These are phyloP conservation scores for Picea sitchensis DNA, from an alignment of 75 land plant genomes.

Conservation along the genomic window DNA sequence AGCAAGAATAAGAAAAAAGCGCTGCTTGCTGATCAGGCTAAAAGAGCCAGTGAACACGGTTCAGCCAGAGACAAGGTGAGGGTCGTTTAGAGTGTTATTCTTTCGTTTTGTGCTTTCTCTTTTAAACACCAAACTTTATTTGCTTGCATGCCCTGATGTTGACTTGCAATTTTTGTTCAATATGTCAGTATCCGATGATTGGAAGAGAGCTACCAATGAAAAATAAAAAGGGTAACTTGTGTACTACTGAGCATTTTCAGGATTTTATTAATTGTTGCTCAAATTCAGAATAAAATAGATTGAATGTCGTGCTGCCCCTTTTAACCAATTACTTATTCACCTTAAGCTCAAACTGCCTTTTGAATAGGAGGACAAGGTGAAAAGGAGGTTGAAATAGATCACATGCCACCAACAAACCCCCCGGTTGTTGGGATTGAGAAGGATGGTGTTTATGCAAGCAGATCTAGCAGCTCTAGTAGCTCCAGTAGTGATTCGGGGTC, in stretches of 20 bases:
- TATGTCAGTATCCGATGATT: background rate
- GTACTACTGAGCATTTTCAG: too few species aligned
- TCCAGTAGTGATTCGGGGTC: conserved; percentile 74
- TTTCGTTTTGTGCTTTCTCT: background rate
- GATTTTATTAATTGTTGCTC: background rate
- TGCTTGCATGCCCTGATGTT: background rate
- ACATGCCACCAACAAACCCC: conserved; percentile 10
- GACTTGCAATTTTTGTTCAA: background rate
- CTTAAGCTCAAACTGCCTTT: conserved; percentile 10
- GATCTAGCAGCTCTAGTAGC: conserved; percentile 49
- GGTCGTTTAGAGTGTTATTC: background rate
- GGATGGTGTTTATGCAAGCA: conserved; percentile 29
- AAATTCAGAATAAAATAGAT: background rate
- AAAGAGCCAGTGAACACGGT: conserved; percentile 4
- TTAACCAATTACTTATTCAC: background rate
- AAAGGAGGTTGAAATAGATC: conserved; percentile 15
- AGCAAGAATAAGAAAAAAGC: conserved; percentile 50
- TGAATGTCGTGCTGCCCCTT: background rate
- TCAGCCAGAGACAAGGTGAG: conserved; percentile 19
- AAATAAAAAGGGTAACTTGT: conserved; percentile 15
- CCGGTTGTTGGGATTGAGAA: conserved; percentile 28
- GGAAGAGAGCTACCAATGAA: conserved; percentile 14
- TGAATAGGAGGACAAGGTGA: conserved; percentile 17
- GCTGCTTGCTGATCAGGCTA: conserved; percentile 23
- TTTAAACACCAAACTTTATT: background rate